A percentile compares a stretch with the other conserved stretches of the same genome.
Conservation (phyloP, 768 basidiomycete species). For the Lactarius hatsudake region DNA sequence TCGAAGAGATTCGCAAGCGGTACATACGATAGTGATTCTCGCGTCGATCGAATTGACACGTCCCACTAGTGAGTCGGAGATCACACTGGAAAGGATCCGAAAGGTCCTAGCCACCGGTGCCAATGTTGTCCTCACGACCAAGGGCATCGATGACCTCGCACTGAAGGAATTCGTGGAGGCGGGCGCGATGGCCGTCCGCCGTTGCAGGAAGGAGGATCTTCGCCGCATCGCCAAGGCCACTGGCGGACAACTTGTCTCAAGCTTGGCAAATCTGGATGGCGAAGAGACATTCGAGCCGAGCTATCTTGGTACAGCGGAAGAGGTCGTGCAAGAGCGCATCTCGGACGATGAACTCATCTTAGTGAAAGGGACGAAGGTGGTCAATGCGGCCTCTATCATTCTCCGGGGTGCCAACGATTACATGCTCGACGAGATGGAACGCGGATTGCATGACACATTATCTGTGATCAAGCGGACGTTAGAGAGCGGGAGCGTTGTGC, state of each 20-base stretch:
- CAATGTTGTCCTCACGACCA: constrained; percentile 95
- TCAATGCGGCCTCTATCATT: constrained; percentile 89
- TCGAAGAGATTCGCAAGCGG: constrained; percentile 95
- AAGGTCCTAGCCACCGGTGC: constrained; percentile 96
- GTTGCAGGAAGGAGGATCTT: constrained; percentile 97
- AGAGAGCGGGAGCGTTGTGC: constrained; percentile 93
- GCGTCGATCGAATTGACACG: constrained; percentile 11
- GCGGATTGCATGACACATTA: constrained; percentile 90
- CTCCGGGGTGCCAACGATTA: constrained; percentile 98
- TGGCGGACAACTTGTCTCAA: constrained; percentile 89
- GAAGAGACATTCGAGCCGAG: constrained; percentile 96
- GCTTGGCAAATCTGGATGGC: constrained; percentile 93
- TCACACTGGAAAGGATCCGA: constrained; percentile 90
- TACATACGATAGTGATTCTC: constrained; percentile 34
- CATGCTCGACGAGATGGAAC: constrained; percentile 99
- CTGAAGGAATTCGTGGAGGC: constrained; percentile 99
- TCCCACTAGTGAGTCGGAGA: constrained; percentile 78
- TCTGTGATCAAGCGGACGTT: constrained; percentile 96
- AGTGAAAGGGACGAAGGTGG: constrained; percentile 96
- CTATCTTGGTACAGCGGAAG: constrained; percentile 89
- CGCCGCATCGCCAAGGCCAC: constrained; percentile 96
- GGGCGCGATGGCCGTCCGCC: constrained; percentile 96
- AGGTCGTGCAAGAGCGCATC: constrained; percentile 95
- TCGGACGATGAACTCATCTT: constrained; percentile 98
- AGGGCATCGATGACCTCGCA: constrained; percentile 97